These are phyloP conservation scores for Phytopythium montanum DNA, from an alignment of 352 stramenopile species.

Conservation along the genomic window DNA sequence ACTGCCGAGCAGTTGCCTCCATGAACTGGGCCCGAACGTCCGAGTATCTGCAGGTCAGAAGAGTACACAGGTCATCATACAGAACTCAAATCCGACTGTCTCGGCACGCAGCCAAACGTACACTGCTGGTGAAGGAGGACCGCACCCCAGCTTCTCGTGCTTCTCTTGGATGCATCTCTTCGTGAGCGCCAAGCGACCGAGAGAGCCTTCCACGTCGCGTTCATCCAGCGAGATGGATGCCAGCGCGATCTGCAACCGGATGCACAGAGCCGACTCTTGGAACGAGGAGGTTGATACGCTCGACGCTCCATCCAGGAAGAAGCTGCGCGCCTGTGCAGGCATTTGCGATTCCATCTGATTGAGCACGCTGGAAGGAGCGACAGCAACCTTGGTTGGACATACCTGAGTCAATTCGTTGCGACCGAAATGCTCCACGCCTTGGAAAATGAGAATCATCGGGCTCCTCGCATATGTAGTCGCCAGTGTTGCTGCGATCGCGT, in stretches of 20 bases:
- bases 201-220: constrained; percentile 58
- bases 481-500: constrained; percentile 23
- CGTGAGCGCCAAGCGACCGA: constrained; percentile 41
- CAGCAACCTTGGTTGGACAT: not conserved
- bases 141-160: constrained; percentile 27
- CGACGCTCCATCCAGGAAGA: constrained; percentile 51
- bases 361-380: no score
- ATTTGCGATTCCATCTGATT: not conserved
- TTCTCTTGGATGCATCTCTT: constrained; percentile 49
- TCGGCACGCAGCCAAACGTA: constrained; percentile 20
- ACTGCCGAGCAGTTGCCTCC: constrained; percentile 45
- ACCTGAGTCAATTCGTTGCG: constrained; percentile 27
- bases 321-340: constrained; percentile 30
- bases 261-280: constrained; percentile 54
- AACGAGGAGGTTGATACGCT: constrained; percentile 63
- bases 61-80: constrained; percentile 3
- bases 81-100: not conserved
- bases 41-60: constrained; percentile 36
- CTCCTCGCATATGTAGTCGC: constrained; percentile 32
- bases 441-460: constrained; percentile 48
- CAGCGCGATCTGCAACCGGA: constrained; percentile 52
- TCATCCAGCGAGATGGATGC: constrained; percentile 34
- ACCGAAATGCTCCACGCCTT: constrained; percentile 22
- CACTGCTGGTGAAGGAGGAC: constrained; percentile 26
- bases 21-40: constrained; percentile 50